Evolutionary conservation across 1,284 basidiomycete genomes (phyloP).

Genomic region (Trichosporon sp.): DNA sequence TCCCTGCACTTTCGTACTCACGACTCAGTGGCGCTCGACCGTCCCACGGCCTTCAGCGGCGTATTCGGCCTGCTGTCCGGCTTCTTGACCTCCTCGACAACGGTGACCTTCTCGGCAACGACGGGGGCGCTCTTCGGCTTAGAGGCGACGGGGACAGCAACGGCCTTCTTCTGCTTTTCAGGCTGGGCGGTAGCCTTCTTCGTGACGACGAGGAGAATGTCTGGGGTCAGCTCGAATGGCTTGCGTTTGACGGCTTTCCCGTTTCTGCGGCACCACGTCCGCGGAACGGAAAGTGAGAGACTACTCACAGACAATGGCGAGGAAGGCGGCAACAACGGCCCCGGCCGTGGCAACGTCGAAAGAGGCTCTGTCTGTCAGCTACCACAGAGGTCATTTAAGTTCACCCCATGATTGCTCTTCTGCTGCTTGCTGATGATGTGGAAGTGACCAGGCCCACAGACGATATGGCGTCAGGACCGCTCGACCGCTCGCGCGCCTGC

Average conservation of each 20-base stretch:
- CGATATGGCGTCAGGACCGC: slow-evolving; percentile 4
- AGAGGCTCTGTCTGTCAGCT: not conserved
- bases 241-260: no score
- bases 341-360: not conserved
- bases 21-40: slow-evolving; percentile 2
- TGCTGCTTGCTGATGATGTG: slow-evolving; percentile 8
- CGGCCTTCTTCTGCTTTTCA: not conserved
- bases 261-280: no score
- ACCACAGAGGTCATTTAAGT: not conserved
- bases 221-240: not conserved
- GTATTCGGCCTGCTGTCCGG: slow-evolving; percentile 1
- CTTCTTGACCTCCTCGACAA: not conserved
- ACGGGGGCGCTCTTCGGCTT: not conserved
- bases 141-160: not conserved
- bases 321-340: slow-evolving; percentile 4
- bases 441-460: not conserved
- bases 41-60: not conserved
- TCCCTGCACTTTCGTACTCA: not conserved
- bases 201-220: slow-evolving; percentile 2
- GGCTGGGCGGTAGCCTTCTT: not conserved
- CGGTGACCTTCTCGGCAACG: not conserved
- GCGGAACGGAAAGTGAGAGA: no score
- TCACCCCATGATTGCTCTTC: not conserved
- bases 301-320: slow-evolving; percentile 7
- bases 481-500: not conserved